Percentiles rank a stretch among this genome's conserved stretches.
Conservation (phyloP, 2,329 filamentous ascomycete genomes). For the Aspergillus tamarii region DNA sequence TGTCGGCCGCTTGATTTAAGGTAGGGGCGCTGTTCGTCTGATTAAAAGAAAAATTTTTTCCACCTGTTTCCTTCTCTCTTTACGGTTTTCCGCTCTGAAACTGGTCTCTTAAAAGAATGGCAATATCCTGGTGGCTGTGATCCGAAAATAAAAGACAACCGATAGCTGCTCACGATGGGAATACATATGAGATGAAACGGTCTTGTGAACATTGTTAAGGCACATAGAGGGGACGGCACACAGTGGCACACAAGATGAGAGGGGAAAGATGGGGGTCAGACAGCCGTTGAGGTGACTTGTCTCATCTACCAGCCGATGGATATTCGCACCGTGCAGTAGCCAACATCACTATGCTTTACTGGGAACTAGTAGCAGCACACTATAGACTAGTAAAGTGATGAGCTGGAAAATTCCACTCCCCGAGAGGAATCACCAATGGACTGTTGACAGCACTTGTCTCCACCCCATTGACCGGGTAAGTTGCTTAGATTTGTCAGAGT, state of each 20-base stretch:
- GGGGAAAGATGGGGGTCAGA: conserved; percentile 2
- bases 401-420: neutral
- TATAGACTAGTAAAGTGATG: conserved; percentile 1
- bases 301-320: conserved; percentile 5
- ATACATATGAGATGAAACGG: neutral
- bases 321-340: conserved; percentile 14
- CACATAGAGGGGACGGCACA: neutral
- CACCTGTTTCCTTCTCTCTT: neutral
- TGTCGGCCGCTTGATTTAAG: neutral
- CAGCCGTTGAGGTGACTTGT: conserved; percentile 15
- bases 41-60: neutral
- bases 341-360: conserved; percentile 11
- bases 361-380: conserved; percentile 7
- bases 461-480: conserved; percentile 1
- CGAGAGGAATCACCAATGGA: conserved; percentile 1
- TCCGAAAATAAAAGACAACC: neutral
- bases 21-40: neutral
- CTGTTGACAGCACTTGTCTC: neutral
- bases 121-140: neutral
- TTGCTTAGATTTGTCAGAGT: neutral
- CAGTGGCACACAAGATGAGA: neutral
- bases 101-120: neutral
- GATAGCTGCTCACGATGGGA: neutral
- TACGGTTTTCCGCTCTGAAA: neutral
- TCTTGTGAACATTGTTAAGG: neutral